Percentiles rank a stretch among this genome's conserved stretches.
These are phyloP conservation scores for Aureobasidium sp. DNA, from an alignment of 2,329 filamentous ascomycete genomes.

Conservation along the genomic window DNA sequence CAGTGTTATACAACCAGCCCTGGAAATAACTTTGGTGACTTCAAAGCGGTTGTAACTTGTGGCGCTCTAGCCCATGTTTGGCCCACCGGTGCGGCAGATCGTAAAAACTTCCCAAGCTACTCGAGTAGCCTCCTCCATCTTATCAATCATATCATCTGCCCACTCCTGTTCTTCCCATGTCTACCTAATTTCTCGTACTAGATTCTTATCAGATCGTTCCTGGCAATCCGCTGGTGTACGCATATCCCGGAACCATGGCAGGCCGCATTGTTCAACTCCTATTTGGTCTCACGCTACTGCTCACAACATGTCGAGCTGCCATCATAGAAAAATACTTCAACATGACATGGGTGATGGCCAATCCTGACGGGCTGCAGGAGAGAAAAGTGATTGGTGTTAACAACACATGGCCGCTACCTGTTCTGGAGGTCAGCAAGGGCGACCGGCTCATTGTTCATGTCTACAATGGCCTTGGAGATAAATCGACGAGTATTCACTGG, in stretches of 20 bases:
- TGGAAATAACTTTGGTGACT: not conserved
- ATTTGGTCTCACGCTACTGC: constrained; percentile 25
- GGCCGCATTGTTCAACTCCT: constrained; percentile 37
- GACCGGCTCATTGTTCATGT: constrained; percentile 63
- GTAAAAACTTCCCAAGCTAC: constrained; percentile 1
- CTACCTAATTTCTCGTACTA: not conserved
- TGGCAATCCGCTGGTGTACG: not conserved
- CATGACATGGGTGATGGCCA: constrained; percentile 45
- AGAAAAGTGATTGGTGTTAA: constrained; percentile 60
- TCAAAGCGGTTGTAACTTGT: not conserved
- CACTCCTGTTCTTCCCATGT: not conserved
- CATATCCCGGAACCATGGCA: constrained; percentile 28
- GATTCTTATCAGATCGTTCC: constrained; percentile 5
- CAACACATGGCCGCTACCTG: constrained; percentile 61
- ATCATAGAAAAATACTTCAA: constrained; percentile 42
- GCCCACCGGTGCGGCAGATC: not conserved
- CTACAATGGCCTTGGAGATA: constrained; percentile 56
- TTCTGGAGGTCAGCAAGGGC: constrained; percentile 64
- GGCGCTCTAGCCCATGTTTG: not conserved
- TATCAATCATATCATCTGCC: constrained; percentile 17
- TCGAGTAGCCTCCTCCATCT: constrained; percentile 8
- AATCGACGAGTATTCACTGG: constrained; percentile 61
- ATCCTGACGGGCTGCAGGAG: constrained; percentile 44
- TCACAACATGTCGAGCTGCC: constrained; percentile 20
- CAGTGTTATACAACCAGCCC: not conserved